A percentile compares a stretch with the other conserved stretches of the same genome.
Evolutionary conservation across 441 rosid genomes (phyloP).

Genomic region (Theobroma grandiflorum): DNA sequence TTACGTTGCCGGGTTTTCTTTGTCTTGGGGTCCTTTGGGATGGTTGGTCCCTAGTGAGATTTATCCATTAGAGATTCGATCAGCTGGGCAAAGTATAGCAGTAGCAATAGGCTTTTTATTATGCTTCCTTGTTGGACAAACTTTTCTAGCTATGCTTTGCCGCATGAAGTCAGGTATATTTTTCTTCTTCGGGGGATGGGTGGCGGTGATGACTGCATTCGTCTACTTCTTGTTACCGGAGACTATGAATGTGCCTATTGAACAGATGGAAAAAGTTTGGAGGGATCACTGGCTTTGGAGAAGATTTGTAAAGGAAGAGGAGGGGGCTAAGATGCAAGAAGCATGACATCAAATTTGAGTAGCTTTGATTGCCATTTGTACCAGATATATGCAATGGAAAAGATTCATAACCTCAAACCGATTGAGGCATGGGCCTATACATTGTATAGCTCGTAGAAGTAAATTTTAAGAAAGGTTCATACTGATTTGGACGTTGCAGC

Average conservation of each 20-base stretch:
- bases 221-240: conserved; percentile 55
- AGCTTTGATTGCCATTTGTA: too few species aligned
- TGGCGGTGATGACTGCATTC: conserved; percentile 51
- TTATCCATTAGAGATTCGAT: conserved; percentile 54
- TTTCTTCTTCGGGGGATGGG: conserved; percentile 62
- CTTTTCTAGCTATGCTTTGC: conserved; percentile 56
- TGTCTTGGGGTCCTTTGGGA: conserved; percentile 72
- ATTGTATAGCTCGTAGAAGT: too few species aligned
- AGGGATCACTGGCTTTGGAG: conserved; percentile 61
- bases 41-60: conserved; percentile 66
- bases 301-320: conserved; percentile 11
- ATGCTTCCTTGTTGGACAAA: conserved; percentile 53
- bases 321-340: too few species aligned
- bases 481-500: too few species aligned
- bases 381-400: too few species aligned
- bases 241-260: conserved; percentile 61
- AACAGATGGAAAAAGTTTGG: conserved; percentile 58
- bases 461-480: too few species aligned
- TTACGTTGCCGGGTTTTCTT: conserved; percentile 52
- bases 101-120: conserved; percentile 56
- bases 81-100: conserved; percentile 58
- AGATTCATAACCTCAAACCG: too few species aligned
- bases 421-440: too few species aligned
- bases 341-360: too few species aligned
- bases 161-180: conserved; percentile 48